Evolutionary conservation across 164 flowering plant genomes (phyloP).

Genomic region (Kingdonia uniflora): DNA sequence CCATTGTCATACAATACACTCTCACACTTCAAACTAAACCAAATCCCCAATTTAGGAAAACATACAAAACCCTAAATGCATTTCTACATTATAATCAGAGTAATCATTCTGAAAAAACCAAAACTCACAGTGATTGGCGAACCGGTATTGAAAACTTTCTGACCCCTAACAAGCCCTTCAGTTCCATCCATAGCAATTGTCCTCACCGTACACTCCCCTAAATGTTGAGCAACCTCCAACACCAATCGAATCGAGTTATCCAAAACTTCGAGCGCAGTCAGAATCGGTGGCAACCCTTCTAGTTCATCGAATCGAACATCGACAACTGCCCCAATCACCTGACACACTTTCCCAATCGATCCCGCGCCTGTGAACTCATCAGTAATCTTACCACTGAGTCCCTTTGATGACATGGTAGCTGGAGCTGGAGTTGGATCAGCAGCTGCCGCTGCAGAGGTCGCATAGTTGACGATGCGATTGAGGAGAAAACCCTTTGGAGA

Average conservation of each 20-base stretch:
- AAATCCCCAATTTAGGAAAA: too few species aligned
- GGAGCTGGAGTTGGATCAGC: slow-evolving; percentile 36
- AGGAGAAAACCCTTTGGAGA: slow-evolving; percentile 22
- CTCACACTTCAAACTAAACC: too few species aligned
- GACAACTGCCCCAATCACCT: slow-evolving; percentile 39
- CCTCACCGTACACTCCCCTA: slow-evolving; percentile 36
- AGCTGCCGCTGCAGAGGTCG: slow-evolving; percentile 33
- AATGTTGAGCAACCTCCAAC: slow-evolving; percentile 40
- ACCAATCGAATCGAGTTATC: slow-evolving; percentile 26
- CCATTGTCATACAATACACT: too few species aligned
- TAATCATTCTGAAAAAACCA: too few species aligned
- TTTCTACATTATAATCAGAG: too few species aligned
- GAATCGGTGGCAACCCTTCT: slow-evolving; percentile 25
- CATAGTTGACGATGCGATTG: slow-evolving; percentile 18
- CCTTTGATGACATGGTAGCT: neutral
- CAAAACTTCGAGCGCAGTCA: slow-evolving; percentile 29
- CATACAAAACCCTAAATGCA: too few species aligned
- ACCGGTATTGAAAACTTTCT: slow-evolving; percentile 39
- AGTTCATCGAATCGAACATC: slow-evolving; percentile 28
- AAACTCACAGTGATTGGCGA: slow-evolving; percentile 45
- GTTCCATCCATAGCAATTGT: slow-evolving; percentile 46
- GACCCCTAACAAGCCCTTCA: slow-evolving; percentile 44
- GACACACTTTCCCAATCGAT: slow-evolving; percentile 25
- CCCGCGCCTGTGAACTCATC: slow-evolving; percentile 39
- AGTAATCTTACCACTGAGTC: slow-evolving; percentile 30